Percentiles rank a stretch among this genome's conserved stretches.
These are phyloP conservation scores for Sherardia arvensis DNA, from an alignment of 257 asterid genomes.

Conservation along the genomic window DNA sequence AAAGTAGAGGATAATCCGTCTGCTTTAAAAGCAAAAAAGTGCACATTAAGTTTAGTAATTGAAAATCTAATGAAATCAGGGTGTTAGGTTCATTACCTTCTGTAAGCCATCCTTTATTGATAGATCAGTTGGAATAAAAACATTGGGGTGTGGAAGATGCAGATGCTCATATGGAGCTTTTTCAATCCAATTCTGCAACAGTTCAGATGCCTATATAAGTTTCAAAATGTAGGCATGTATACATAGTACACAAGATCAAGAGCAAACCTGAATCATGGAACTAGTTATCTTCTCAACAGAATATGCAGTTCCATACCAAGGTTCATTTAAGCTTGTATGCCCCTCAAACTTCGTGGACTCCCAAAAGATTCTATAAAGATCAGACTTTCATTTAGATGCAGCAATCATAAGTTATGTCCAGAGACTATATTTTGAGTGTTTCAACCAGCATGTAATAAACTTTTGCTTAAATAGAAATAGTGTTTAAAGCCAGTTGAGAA, in stretches of 20 bases:
- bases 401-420: not conserved
- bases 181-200: conserved; percentile 67
- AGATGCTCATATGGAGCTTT: conserved; percentile 54
- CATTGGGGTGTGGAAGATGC: conserved; percentile 69
- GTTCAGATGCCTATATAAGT: not conserved
- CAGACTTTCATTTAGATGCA: conserved; percentile 3
- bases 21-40: conserved; percentile 27
- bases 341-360: conserved; percentile 89
- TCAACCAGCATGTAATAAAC: not conserved
- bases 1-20: conserved; percentile 53
- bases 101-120: conserved; percentile 57
- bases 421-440: conserved; percentile 3
- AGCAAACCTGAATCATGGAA: conserved; percentile 63
- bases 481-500: not conserved
- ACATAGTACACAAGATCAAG: not conserved
- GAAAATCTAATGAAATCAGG: conserved; percentile 3
- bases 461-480: not conserved
- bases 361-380: conserved; percentile 74
- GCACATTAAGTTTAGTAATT: conserved; percentile 17
- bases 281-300: conserved; percentile 52
- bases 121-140: conserved; percentile 89
- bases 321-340: conserved; percentile 49
- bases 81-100: conserved; percentile 35
- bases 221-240: not conserved
- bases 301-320: conserved; percentile 95